Evolutionary conservation across 1,284 basidiomycete genomes (phyloP).

Genomic region (Sporisorium scitamineum): DNA sequence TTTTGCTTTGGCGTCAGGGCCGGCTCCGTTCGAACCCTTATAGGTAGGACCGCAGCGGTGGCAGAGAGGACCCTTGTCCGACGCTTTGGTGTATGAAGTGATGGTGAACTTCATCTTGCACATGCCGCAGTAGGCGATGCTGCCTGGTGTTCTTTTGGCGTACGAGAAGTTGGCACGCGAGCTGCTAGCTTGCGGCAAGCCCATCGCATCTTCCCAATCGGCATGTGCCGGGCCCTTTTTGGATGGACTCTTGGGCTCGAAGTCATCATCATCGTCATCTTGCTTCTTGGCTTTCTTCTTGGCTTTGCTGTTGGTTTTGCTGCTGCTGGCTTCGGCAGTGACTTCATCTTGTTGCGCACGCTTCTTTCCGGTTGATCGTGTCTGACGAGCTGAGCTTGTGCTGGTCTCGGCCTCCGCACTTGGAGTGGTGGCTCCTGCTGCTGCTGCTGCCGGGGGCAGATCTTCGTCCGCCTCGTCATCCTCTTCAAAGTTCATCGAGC

Average conservation of each 20-base stretch:
- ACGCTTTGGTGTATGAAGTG: conserved; percentile 73
- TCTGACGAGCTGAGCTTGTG: conserved; percentile 69
- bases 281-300: conserved; percentile 41
- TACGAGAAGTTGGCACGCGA: conserved; percentile 73
- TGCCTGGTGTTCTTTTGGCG: conserved; percentile 74
- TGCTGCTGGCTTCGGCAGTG: conserved; percentile 70
- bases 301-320: conserved; percentile 73
- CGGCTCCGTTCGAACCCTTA: conserved; percentile 29
- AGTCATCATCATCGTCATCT: conserved; percentile 66
- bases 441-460: conserved; percentile 69
- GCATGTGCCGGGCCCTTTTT: conserved; percentile 74
- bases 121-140: conserved; percentile 82
- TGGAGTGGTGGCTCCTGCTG: conserved; percentile 8
- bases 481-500: conserved; percentile 71
- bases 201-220: conserved; percentile 71
- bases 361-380: conserved; percentile 39
- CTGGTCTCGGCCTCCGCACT: conserved; percentile 32
- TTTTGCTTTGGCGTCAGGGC: conserved; percentile 29
- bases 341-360: conserved; percentile 22
- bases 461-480: conserved; percentile 78
- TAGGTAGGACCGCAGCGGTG: conserved; percentile 55
- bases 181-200: conserved; percentile 63
- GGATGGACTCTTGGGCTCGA: conserved; percentile 71
- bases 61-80: conserved; percentile 46
- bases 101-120: conserved; percentile 89